Evolutionary conservation across 306 rosid genomes (phyloP), one percentile per base, ranked within the genome.

Genomic region (Abrus pulchellus): DNA sequence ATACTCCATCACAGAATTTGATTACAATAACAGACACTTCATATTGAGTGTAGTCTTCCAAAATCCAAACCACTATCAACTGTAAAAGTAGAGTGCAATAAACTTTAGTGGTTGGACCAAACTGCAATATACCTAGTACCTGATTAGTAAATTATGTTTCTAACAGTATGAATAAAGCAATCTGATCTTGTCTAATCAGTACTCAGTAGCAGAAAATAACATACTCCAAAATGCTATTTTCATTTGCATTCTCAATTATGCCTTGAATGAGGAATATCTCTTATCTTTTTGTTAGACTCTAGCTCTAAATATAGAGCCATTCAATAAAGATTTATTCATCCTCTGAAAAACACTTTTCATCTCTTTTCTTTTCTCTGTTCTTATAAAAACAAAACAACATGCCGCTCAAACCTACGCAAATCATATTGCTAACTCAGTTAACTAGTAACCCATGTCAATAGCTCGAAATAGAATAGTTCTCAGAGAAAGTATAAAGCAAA

Each of bases 401-500:
- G 20, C 20, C 20, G 0, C 20, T 20, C 0, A 47, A 60, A 54
- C 43, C 75, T 55, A n/a, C 1, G 49, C 3, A 33, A 66, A 50
- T 78, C 53, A 75, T 80, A 79, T 34, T 10, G 48, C 75, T 43
- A 71, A 71, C 66, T 45, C 49, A 80, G 57, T 40, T 48, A 41
- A 63, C 85, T 55, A 76, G 57, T 59, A 80, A 68, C 66, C 33
- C 55, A 72, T 64, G 77, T 75, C 20, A 78, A 68, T 30, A 65
- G 70, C 63, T 69, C 79, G 76, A 65, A 69, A 75, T 48, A 55
- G 72, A 68, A 34, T 30, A 79, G 66, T 50, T 72, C 49, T 41
- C 20, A 9, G 11, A 10, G 33, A 65, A 82, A 77, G 77, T 9
- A 36, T 75, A 69, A 74, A 64, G 29, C 87, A 71, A 71, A 96